These are phyloP conservation scores for Arachnopeziza araneosa DNA, from an alignment of 2,329 filamentous ascomycete species.

Conservation along the genomic window DNA sequence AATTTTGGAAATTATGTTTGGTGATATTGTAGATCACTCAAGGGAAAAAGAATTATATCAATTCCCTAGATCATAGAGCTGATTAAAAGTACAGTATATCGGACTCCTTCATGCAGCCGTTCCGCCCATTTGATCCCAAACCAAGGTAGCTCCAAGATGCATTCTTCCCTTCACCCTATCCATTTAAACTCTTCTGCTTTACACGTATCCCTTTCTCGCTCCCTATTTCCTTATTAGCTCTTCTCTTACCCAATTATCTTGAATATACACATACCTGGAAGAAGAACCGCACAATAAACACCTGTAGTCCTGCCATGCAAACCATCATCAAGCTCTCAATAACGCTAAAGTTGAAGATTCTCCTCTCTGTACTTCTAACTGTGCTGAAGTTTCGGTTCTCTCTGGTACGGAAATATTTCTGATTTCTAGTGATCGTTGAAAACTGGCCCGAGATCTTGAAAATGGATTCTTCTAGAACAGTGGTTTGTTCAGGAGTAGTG, in stretches of 20 bases:
- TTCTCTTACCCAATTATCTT: conserved; percentile 2
- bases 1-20: background rate
- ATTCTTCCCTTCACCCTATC: background rate
- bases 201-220: conserved; percentile 65
- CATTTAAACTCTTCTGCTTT: conserved; percentile 26
- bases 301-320: conserved; percentile 91
- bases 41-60: conserved; percentile 2
- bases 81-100: conserved; percentile 16
- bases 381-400: conserved; percentile 99
- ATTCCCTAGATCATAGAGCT: conserved; percentile 10
- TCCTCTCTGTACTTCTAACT: conserved; percentile 87
- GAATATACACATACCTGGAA: conserved; percentile 63
- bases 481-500: conserved; percentile 82
- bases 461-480: conserved; percentile 84
- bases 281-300: conserved; percentile 97
- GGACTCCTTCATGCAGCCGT: background rate
- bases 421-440: conserved; percentile 91
- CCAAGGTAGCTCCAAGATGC: background rate
- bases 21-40: background rate
- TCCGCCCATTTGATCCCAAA: background rate
- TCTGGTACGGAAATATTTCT: conserved; percentile 98
- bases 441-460: conserved; percentile 91
- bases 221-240: conserved; percentile 38
- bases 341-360: conserved; percentile 96
- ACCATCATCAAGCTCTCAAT: conserved; percentile 89